phyloP scores from a whole-genome alignment of 2,329 filamentous ascomycete genomes.

The Alternaria metachromatica region DNA sequence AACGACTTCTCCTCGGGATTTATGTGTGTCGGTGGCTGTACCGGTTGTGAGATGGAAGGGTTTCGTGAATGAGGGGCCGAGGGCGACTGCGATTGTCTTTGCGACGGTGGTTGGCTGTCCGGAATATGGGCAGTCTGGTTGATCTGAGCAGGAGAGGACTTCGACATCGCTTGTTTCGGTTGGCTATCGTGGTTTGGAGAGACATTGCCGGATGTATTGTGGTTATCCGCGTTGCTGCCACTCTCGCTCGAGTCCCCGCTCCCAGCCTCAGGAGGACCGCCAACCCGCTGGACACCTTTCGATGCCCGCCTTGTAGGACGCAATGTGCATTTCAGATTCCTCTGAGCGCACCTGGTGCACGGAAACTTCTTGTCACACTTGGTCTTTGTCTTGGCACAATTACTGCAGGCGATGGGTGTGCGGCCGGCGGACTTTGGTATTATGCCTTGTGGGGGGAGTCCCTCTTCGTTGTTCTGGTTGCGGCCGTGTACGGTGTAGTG shows the following conservation, averaged over 20 bases:
- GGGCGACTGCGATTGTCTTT: constrained; percentile 42
- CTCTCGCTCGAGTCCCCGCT: constrained; percentile 46
- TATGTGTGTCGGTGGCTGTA: constrained; percentile 39
- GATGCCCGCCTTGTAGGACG: constrained; percentile 57
- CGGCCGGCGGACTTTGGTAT: constrained; percentile 60
- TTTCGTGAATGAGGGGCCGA: constrained; percentile 42
- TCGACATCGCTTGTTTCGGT: constrained; percentile 29
- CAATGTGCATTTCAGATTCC: constrained; percentile 56
- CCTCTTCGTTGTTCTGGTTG: constrained; percentile 58
- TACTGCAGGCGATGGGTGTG: constrained; percentile 61
- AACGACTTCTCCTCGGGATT: constrained; percentile 44
- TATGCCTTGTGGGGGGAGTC: constrained; percentile 56
- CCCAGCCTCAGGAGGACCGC: constrained; percentile 27
- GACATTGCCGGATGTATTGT: constrained; percentile 40
- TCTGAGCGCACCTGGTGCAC: constrained; percentile 59
- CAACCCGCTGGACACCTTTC: constrained; percentile 48
- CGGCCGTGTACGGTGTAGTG: constrained; percentile 61
- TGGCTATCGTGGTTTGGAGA: constrained; percentile 43
- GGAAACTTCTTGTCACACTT: constrained; percentile 63
- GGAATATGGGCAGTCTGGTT: constrained; percentile 21
- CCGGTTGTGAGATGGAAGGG: constrained; percentile 40
- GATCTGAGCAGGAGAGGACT: constrained; percentile 30
- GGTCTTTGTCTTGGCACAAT: constrained; percentile 62
- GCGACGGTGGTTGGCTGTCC: constrained; percentile 24
- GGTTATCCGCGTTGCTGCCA: constrained; percentile 39